Evolutionary conservation across 495 filamentous ascomycete species (phyloP), one percentile per base, ranked within the genome.

Genomic region (Monascus purpureus): DNA sequence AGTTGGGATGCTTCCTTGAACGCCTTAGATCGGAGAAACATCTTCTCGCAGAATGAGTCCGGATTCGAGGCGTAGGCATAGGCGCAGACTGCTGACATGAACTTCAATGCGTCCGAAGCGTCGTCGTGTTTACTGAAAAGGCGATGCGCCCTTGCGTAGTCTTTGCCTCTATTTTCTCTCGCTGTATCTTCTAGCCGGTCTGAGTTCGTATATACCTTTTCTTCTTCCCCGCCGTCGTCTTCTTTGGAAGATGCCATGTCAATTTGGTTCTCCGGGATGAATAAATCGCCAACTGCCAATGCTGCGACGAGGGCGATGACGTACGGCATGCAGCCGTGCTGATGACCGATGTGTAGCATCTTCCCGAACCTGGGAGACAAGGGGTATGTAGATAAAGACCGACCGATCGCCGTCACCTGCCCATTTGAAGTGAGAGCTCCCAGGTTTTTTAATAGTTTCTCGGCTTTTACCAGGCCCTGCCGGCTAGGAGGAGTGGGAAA

Each of bases 401-500:
- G 67, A 5, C 92, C 92, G 11, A 82, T 65, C 13, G 65, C 61
- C 2, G 84, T 92, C 25, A 90, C 71, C 43, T 80, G 72, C n/a
- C 82, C 82, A 9, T 64, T 63, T 6, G 67, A 47, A 7, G 72
- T 68, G 17, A 82, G 60, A 4, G 78, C 81, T 8, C 74, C 72
- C 6, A 88, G 63, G 44, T 85, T 80, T 25, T 68, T 73, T 6
- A 94, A 59, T 5, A 95, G 67, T 45, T 79, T 87, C 50, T 96
- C 90, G 13, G 92, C 86, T 45, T 80, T 87, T 28, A 70, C 67
- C 1, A 99, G 66, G 38, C 76, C 82, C 37, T 77, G 63, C 9
- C 77, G 75, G 39, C 85, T 80, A 13, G 90, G 92, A 5, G 84
- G 76, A 2, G 92, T 94, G 6, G 92, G 92, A 50, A 96, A 99